Evolutionary conservation across 116 monocot species (phyloP).

Genomic region (Iris pallida): DNA sequence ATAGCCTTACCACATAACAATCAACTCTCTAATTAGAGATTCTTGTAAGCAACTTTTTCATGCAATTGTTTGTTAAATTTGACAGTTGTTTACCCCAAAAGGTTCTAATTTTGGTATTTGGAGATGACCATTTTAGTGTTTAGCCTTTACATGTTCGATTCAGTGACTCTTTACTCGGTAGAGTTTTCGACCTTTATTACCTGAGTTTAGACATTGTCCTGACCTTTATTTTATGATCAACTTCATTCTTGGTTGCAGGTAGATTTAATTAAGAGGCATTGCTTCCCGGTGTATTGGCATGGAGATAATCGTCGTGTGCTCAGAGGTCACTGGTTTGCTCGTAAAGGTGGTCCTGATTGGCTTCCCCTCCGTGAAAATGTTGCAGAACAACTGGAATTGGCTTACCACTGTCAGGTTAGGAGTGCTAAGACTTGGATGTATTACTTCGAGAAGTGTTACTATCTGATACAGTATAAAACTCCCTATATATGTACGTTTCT

Average conservation of each 20-base stretch:
- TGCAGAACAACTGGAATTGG: conserved; percentile 87
- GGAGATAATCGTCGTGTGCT: conserved; percentile 94
- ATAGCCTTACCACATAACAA: too few species aligned
- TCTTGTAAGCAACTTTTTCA: too few species aligned
- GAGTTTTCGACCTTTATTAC: too few species aligned
- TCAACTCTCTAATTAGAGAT: too few species aligned
- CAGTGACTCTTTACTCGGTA: neutral
- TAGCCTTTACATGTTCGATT: too few species aligned
- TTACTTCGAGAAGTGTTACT: too few species aligned
- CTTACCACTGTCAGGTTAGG: conserved; percentile 70
- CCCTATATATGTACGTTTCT: too few species aligned
- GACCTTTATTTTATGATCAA: neutral
- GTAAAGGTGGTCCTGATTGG: conserved; percentile 92
- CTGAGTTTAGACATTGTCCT: neutral
- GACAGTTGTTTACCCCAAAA: too few species aligned
- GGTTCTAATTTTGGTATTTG: too few species aligned
- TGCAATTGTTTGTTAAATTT: too few species aligned
- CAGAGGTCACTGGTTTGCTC: conserved; percentile 97
- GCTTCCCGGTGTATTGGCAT: conserved; percentile 98
- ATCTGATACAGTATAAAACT: too few species aligned
- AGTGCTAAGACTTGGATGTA: neutral
- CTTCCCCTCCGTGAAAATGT: conserved; percentile 96
- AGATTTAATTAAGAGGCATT: conserved; percentile 77
- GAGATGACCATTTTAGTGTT: too few species aligned
- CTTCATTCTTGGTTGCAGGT: conserved; percentile 36